phyloP scores from a whole-genome alignment of 2,329 filamentous ascomycete species.

The Xylaria sp. region DNA sequence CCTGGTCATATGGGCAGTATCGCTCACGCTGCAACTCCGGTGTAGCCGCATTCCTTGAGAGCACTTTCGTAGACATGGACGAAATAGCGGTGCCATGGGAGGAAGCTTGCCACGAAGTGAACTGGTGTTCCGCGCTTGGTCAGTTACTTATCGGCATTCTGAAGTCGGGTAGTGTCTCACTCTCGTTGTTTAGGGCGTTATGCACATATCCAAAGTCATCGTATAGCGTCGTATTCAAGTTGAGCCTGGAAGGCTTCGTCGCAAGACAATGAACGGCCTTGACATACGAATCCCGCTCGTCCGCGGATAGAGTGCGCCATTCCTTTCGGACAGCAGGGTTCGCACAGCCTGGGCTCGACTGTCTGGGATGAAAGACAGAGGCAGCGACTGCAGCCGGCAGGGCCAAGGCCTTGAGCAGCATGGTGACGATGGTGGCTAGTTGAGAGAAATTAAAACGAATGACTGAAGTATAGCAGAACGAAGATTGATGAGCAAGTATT shows the following conservation, averaged over 20 bases:
- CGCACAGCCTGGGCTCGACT: too few relatives aligned
- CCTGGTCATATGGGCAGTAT: neutral
- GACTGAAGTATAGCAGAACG: too few relatives aligned
- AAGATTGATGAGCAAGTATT: too few relatives aligned
- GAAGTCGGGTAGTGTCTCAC: too few relatives aligned
- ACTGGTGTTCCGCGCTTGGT: neutral
- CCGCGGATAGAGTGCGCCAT: slow-evolving; percentile 7
- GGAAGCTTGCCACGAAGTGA: slow-evolving; percentile 9
- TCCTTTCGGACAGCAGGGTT: neutral
- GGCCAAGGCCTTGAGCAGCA: too few relatives aligned
- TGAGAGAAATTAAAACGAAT: too few relatives aligned
- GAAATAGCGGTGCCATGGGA: slow-evolving; percentile 16
- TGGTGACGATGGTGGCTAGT: too few relatives aligned
- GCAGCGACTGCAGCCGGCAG: too few relatives aligned
- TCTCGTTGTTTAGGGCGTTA: slow-evolving; percentile 1
- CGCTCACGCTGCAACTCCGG: slow-evolving; percentile 6
- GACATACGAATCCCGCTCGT: slow-evolving; percentile 7
- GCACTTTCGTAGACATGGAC: slow-evolving; percentile 12
- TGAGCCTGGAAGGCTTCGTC: slow-evolving; percentile 7
- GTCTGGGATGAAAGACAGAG: too few relatives aligned
- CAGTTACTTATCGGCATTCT: neutral
- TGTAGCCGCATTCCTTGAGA: slow-evolving; percentile 4
- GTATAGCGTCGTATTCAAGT: slow-evolving; percentile 5
- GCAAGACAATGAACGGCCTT: slow-evolving; percentile 10
- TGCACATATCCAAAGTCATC: slow-evolving; percentile 15